A percentile compares a stretch with the other conserved stretches of the same genome.
Evolutionary conservation across 2,329 filamentous ascomycete genomes (phyloP).

Genomic region (Fusarium nisikadoi): DNA sequence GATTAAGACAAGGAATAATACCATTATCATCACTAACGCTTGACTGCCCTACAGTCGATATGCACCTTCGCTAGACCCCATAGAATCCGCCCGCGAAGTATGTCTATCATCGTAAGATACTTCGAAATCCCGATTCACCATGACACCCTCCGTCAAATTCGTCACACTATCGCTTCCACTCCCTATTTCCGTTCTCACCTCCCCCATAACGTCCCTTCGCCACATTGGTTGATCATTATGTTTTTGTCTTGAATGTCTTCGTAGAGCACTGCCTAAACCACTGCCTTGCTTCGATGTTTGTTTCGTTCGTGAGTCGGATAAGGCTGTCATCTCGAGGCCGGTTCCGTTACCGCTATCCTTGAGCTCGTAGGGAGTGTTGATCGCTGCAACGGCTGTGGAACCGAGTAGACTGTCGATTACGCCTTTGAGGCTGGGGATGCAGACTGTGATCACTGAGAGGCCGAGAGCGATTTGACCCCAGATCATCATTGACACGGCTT

Average conservation of each 20-base stretch:
- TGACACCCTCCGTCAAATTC: conserved; percentile 38
- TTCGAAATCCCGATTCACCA: conserved; percentile 40
- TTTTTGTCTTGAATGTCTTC: conserved; percentile 1
- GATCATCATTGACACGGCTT: conserved; percentile 23
- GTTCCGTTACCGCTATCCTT: conserved; percentile 33
- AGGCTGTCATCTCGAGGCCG: conserved; percentile 29
- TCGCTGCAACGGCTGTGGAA: conserved; percentile 28
- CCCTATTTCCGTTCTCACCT: conserved; percentile 7
- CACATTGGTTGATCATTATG: conserved; percentile 12
- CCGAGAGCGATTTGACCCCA: conserved; percentile 39
- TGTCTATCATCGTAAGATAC: conserved; percentile 37
- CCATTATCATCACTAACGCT: neutral
- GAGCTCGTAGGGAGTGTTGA: conserved; percentile 36
- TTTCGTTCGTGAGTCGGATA: conserved; percentile 15
- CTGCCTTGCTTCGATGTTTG: conserved; percentile 15
- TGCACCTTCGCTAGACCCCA: conserved; percentile 29
- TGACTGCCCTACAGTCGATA: conserved; percentile 20
- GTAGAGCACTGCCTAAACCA: neutral
- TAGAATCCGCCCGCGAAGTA: conserved; percentile 24
- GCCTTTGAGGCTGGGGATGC: conserved; percentile 39
- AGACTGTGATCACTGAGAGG: conserved; percentile 38
- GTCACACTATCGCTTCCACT: conserved; percentile 38
- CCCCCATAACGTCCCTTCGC: conserved; percentile 19
- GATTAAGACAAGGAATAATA: neutral
- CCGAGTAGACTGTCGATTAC: conserved; percentile 40